Conservation (phyloP, 257 asterid species). For the Eustoma russellianum region DNA sequence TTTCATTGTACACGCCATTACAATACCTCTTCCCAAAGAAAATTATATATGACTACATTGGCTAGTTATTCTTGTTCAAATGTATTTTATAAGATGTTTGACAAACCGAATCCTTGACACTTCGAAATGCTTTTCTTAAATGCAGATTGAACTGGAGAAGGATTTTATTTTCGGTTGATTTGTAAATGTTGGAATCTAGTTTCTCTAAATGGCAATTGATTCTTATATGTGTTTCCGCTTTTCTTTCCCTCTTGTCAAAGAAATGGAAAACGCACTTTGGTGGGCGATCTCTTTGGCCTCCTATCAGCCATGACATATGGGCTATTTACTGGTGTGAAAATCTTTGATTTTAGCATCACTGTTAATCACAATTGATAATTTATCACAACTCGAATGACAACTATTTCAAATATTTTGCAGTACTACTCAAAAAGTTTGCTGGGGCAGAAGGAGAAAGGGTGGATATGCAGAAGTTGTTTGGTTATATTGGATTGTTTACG, state of each 20-base stretch:
- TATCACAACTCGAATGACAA: constrained; percentile 4
- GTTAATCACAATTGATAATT: background rate
- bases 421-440: constrained; percentile 86
- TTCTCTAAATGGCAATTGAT: no score
- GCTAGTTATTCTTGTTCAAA: no score
- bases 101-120: no score
- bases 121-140: no score
- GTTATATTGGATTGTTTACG: constrained; percentile 81
- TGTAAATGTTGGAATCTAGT: no score
- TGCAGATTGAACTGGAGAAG: no score
- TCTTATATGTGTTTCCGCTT: no score
- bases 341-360: constrained; percentile 3
- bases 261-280: constrained; percentile 67
- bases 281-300: constrained; percentile 95
- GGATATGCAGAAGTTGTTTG: constrained; percentile 89
- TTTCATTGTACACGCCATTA: no score
- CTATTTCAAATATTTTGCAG: constrained; percentile 31
- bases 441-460: constrained; percentile 89
- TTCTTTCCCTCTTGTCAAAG: constrained; percentile 57
- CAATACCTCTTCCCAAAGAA: no score
- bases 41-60: no score
- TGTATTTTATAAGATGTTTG: no score
- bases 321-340: constrained; percentile 70
- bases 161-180: no score
- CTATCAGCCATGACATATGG: constrained; percentile 82